A percentile compares a stretch with the other conserved stretches of the same genome.
These are phyloP conservation scores for Sporobolomyces roseus DNA, from an alignment of 768 basidiomycete species.

Conservation along the genomic window DNA sequence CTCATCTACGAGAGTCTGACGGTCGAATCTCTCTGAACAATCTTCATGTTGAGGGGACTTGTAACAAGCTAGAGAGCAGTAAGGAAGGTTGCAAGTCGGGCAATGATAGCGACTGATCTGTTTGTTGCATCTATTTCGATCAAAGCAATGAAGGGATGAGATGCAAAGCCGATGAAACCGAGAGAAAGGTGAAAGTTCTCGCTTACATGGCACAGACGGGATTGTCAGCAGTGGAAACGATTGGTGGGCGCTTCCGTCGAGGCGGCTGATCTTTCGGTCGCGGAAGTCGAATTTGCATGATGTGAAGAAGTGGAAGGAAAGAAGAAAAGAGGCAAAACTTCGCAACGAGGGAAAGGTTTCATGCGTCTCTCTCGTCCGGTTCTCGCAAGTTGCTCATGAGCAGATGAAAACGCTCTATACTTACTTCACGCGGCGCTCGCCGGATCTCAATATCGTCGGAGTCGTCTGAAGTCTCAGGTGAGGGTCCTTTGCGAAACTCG, in stretches of 20 bases:
- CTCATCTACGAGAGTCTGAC: constrained; percentile 33
- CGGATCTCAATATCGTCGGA: too few relatives aligned
- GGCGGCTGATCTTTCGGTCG: constrained; percentile 8
- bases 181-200: too few relatives aligned
- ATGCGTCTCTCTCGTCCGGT: too few relatives aligned
- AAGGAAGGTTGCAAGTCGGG: constrained; percentile 44
- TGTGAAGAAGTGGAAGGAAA: not conserved
- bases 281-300: constrained; percentile 29
- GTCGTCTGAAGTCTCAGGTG: too few relatives aligned
- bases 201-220: constrained; percentile 30
- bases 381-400: too few relatives aligned
- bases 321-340: not conserved
- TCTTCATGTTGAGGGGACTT: constrained; percentile 20
- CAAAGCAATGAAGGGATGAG: not conserved
- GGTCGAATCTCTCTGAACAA: constrained; percentile 40
- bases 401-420: too few relatives aligned
- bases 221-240: constrained; percentile 23
- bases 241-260: constrained; percentile 21
- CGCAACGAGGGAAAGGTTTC: too few relatives aligned
- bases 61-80: constrained; percentile 44
- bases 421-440: too few relatives aligned
- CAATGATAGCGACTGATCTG: constrained; percentile 42
- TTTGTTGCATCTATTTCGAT: constrained; percentile 27
- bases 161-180: not conserved
- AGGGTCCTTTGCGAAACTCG: too few relatives aligned